Conservation (phyloP, 129 eudicot genomes). For the Chrysanthemum seticuspe region DNA sequence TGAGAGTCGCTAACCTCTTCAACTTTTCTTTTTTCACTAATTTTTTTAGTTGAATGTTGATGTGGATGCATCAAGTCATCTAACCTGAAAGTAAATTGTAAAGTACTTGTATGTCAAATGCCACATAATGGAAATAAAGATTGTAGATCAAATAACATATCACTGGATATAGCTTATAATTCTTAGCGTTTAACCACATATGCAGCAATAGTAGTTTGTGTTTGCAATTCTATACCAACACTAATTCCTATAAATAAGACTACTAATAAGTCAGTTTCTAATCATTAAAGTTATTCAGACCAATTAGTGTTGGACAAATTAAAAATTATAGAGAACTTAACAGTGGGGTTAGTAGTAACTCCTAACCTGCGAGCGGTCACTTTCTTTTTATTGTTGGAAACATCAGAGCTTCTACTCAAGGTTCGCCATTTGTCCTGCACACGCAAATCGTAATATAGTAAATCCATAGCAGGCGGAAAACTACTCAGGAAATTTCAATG, state of each 20-base stretch:
- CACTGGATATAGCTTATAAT: no score
- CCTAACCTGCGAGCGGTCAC: neutral
- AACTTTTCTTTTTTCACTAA: neutral
- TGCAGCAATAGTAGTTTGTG: no score
- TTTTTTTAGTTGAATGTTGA: slow-evolving; percentile 15
- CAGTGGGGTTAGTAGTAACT: no score
- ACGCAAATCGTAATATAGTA: neutral
- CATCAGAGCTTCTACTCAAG: slow-evolving; percentile 9
- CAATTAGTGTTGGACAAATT: no score
- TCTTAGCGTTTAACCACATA: neutral
- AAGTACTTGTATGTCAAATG: no score
- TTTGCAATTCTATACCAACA: no score
- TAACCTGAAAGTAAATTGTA: neutral
- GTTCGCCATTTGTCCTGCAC: slow-evolving; percentile 52
- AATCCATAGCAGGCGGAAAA: no score
- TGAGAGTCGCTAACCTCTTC: neutral
- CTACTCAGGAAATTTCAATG: no score
- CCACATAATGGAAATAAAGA: neutral
- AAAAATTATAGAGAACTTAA: no score
- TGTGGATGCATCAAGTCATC: slow-evolving; percentile 18
- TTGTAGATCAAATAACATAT: neutral
- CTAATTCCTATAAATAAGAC: no score
- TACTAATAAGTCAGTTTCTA: no score
- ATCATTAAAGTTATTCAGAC: no score
- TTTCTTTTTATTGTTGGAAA: slow-evolving; percentile 2